Base-by-base conservation (phyloP, 352 stramenopile genomes). In the Paralagenidium karlingii region DNA sequence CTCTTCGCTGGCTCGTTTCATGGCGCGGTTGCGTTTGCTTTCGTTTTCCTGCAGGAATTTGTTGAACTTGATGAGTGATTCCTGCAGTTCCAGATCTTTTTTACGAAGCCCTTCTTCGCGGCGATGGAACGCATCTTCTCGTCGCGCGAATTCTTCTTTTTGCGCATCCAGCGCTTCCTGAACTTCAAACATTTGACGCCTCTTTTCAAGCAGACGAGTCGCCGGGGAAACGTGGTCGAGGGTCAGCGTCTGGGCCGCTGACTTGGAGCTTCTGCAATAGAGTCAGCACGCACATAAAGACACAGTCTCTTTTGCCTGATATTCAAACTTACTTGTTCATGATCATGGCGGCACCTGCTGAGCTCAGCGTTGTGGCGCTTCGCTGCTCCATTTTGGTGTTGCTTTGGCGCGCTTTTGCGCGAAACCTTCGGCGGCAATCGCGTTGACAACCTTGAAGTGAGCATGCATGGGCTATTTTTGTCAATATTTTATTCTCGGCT, bases 11-110 rank as follows among this genome's bases (percentile, higher is more conserved):
- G 81, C 80, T 20, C 88, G 63, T 51, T 96, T 96, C 31, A 95
- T 75, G 9, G 89, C 89, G 0, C 89, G 81, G 45, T 94, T 96
- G 18, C 89, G 74, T 53, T 97, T 97, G 19, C 68, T 93, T 50
- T 96, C 89, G 55, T 97, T 97, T 40, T 96, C 86, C 49, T 96
- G 73, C 8, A 93, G 60, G 49, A 94, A 94, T 47, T 97, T 97
- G 67, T 97, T 97, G 63, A 97, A 97, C 55, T 96, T 96, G 60
- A 97, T 97, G 25, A 97, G 69, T 18, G 81, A 96, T 38, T 96
- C 85, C 51, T 97, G 87, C 32, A 97, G 60, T 53, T 97, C 84
- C 15, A 97, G 55, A 45, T 97, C 87, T 49, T 97, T 96, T 47
- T 94, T 89, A 24, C 87, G 71, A 15, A 97, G 63, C 0, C 63